phyloP scores from a whole-genome alignment of 768 basidiomycete species.

The Pseudohyphozyma bogoriensis region DNA sequence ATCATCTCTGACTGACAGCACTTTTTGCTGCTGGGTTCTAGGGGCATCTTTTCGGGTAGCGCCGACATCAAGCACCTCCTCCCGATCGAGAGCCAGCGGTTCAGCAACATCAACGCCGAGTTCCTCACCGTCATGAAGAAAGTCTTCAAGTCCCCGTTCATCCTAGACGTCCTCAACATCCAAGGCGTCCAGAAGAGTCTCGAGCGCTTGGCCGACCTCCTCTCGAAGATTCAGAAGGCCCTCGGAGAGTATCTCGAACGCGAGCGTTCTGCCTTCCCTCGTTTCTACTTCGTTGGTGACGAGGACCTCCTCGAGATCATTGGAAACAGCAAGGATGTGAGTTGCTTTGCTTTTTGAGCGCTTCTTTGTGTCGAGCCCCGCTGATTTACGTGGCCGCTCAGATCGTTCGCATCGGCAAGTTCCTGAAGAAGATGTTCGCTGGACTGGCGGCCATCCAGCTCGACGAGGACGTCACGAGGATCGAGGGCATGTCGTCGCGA shows the following conservation, averaged over 20 bases:
- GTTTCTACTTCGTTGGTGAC: constrained; percentile 99
- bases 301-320: constrained; percentile 98
- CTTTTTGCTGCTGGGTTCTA: too few relatives aligned
- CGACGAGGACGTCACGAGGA: constrained; percentile 76
- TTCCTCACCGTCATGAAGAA: constrained; percentile 99
- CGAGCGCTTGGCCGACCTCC: constrained; percentile 86
- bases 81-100: constrained; percentile 82
- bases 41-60: constrained; percentile 95
- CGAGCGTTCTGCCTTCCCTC: constrained; percentile 93
- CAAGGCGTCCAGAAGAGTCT: constrained; percentile 91
- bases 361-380: not conserved
- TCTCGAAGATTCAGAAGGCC: constrained; percentile 98
- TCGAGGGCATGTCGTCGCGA: constrained; percentile 85
- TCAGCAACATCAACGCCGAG: constrained; percentile 96
- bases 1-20: not conserved
- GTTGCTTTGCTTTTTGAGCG: not conserved
- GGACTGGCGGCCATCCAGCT: constrained; percentile 82
- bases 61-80: constrained; percentile 99
- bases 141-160: constrained; percentile 97
- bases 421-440: constrained; percentile 99
- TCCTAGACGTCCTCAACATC: constrained; percentile 93
- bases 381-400: not conserved
- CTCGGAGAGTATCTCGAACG: constrained; percentile 97
- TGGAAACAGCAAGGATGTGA: constrained; percentile 86
- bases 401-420: constrained; percentile 94